Evolutionary conservation across 2,329 filamentous ascomycete genomes (phyloP), one percentile per base, ranked within the genome.

Genomic region (Claviceps sp.): DNA sequence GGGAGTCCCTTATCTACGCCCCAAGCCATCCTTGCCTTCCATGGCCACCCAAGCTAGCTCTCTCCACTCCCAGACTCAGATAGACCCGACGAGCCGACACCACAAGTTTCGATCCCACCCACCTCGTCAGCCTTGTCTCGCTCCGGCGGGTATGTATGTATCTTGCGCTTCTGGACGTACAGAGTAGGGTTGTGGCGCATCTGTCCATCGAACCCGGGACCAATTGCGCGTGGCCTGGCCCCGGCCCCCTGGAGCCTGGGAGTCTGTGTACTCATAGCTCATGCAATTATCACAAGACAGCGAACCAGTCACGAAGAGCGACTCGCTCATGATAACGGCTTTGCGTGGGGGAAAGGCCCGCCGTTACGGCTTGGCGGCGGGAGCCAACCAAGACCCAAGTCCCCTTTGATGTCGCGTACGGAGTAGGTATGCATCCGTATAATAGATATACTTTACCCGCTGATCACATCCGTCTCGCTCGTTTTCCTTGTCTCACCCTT

Each of bases 1-100:
- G 48, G 48, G 38, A 47, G n/a, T 42, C 38, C 47, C 45, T 48
- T 51, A 50, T 51, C 48, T 50, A 48, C 42, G 37, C 38, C 44
- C 42, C 42, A 22, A 20, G 41, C 9, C 41, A 42, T 42, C 16
- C 43, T 26, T 45, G n/a, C 26, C 26, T 14, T 18, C 18, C 41
- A 42, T 11, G 6, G 34, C 40, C 22, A 18, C n/a, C 20, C 24
- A 45, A 50, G 48, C 48, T 34, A 34, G 30, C 30, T 4, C 48
- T 45, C 41, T 38, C 18, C 24, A 34, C 41, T 48, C 22, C 30
- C 16, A 36, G 44, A 20, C 26, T 16, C 2, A 4, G 22, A 20
- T 16, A 26, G 22, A 26, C 4, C 30, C 22, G 5, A 44, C n/a
- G 42, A 44, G 20, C 42, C 18, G 20, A 44, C 41, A 34, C 9